A percentile compares a stretch with the other conserved stretches of the same genome.
phyloP scores from a whole-genome alignment of 768 basidiomycete species.

The Coprinellus micaceus region DNA sequence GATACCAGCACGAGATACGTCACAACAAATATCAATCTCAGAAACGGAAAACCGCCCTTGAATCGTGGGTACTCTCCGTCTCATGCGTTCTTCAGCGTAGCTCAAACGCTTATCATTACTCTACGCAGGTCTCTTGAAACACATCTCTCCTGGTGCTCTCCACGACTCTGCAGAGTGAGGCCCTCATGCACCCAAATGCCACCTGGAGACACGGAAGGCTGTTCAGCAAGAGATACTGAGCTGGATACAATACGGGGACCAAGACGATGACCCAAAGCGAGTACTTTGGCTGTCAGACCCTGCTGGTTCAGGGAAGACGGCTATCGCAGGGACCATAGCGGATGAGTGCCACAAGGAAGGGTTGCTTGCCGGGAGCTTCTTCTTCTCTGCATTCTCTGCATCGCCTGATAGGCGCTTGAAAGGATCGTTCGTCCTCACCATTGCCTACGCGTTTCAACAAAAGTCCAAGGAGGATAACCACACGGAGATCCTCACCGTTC shows the following conservation, averaged over 20 bases:
- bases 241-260: background rate
- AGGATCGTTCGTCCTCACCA: slow-evolving; percentile 23
- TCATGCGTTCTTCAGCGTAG: too few relatives aligned
- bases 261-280: background rate
- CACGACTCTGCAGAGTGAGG: background rate
- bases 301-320: slow-evolving; percentile 26
- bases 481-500: too few relatives aligned
- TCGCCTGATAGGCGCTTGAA: slow-evolving; percentile 18
- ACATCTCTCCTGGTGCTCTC: background rate
- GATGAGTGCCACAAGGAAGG: slow-evolving; percentile 14
- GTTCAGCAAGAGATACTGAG: background rate
- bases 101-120: too few relatives aligned
- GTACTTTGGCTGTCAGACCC: slow-evolving; percentile 21
- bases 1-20: too few relatives aligned
- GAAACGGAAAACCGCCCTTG: too few relatives aligned
- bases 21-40: too few relatives aligned
- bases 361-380: slow-evolving; percentile 30
- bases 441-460: slow-evolving; percentile 23
- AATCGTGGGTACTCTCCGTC: too few relatives aligned
- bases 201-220: background rate
- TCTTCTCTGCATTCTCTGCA: slow-evolving; percentile 28
- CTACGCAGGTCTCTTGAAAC: too few relatives aligned
- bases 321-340: slow-evolving; percentile 24
- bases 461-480: background rate
- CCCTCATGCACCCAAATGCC: background rate